Conservation (phyloP, 306 rosid genomes). For the Pyrus pyrifolia region DNA sequence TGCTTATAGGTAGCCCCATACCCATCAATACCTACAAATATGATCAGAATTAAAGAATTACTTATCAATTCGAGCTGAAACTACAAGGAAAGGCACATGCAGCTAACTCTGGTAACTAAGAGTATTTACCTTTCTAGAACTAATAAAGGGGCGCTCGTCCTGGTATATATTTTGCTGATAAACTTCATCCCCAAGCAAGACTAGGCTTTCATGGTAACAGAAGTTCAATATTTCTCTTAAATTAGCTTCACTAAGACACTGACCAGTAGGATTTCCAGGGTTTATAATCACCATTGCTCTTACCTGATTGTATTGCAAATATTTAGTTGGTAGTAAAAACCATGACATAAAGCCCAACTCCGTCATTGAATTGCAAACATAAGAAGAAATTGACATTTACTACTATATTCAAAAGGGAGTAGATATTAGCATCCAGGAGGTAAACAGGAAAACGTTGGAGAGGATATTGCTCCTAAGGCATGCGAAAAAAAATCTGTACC, state of each 20-base stretch:
- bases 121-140: constrained; percentile 69
- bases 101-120: constrained; percentile 1
- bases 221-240: constrained; percentile 64
- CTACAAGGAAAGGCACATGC: constrained; percentile 9
- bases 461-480: not conserved
- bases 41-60: constrained; percentile 10
- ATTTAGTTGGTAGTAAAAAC: not conserved
- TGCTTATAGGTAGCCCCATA: constrained; percentile 78
- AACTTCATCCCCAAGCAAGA: constrained; percentile 96
- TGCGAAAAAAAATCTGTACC: not conserved
- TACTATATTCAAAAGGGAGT: not conserved
- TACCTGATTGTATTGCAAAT: constrained; percentile 46
- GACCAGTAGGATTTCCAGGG: constrained; percentile 99
- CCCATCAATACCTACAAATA: constrained; percentile 65
- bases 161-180: constrained; percentile 96
- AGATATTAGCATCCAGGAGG: not conserved
- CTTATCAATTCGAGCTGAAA: constrained; percentile 3
- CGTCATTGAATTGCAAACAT: not conserved
- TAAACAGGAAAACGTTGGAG: constrained; percentile 6
- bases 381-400: not conserved
- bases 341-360: not conserved
- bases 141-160: constrained; percentile 88
- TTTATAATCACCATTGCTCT: constrained; percentile 99
- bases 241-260: constrained; percentile 84
- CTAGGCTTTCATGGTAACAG: constrained; percentile 75